Evolutionary conservation across 139 green algal species (phyloP).

Genomic region (Spirogloea muscicola): DNA sequence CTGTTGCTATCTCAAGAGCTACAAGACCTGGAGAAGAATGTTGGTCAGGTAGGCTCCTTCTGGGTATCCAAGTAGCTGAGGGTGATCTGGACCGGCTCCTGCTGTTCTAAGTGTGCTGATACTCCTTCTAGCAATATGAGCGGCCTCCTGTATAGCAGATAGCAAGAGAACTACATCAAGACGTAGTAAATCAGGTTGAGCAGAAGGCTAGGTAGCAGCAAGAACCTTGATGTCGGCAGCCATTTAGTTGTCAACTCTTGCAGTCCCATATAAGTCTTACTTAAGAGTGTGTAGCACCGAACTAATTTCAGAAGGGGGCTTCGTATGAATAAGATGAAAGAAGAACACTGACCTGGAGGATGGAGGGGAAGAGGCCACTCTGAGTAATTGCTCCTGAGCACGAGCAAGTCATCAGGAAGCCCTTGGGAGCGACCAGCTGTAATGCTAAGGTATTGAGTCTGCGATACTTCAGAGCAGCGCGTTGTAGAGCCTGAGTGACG

Average conservation of each 20-base stretch:
- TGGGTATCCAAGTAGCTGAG: conserved; percentile 66
- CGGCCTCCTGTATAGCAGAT: conserved; percentile 14
- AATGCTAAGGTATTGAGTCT: conserved; percentile 72
- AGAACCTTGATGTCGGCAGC: neutral
- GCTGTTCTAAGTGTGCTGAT: conserved; percentile 63
- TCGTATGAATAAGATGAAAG: no score
- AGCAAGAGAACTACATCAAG: no score
- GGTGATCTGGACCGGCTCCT: conserved; percentile 69
- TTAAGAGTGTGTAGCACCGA: neutral
- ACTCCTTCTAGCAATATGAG: conserved; percentile 5
- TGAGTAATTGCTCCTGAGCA: conserved; percentile 84
- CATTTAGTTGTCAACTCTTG: no score
- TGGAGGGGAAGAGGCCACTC: conserved; percentile 30
- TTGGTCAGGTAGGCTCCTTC: conserved; percentile 82
- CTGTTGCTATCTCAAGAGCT: no score
- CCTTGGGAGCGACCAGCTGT: conserved; percentile 66
- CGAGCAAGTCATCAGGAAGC: conserved; percentile 90
- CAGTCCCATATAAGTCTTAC: no score
- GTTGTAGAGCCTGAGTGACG: conserved; percentile 41
- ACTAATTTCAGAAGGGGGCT: no score
- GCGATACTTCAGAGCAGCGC: conserved; percentile 57
- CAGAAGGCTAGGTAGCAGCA: no score
- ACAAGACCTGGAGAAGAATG: no score
- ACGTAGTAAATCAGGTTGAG: no score
- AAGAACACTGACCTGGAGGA: conserved; percentile 30